Conservation (phyloP, 495 filamentous ascomycete genomes). For the Astrocystis sublimbata region DNA sequence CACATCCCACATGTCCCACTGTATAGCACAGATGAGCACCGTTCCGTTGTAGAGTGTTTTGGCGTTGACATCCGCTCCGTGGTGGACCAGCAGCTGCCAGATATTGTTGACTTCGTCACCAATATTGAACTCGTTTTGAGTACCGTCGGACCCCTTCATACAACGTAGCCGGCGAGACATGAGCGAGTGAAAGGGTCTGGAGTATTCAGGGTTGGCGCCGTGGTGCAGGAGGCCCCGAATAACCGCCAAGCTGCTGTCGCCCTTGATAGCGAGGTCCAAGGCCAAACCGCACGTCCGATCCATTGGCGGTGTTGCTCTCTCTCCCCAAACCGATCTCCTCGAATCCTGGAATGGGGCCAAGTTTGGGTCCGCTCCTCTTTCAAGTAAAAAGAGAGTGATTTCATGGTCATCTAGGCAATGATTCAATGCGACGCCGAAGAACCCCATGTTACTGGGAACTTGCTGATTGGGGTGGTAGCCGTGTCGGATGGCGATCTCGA, state of each 20-base stretch:
- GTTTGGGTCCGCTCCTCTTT: background rate
- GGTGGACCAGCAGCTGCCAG: background rate
- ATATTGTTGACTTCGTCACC: background rate
- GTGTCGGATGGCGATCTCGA: background rate
- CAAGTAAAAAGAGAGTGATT: background rate
- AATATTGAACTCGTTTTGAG: background rate
- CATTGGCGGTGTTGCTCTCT: background rate
- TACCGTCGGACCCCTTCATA: background rate
- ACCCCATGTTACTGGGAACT: background rate
- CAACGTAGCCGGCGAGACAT: background rate
- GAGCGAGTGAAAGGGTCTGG: background rate
- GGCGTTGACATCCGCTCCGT: background rate
- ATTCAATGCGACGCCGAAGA: background rate
- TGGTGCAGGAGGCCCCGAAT: background rate
- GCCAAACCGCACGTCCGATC: background rate
- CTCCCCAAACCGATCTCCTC: background rate
- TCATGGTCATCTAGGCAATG: background rate
- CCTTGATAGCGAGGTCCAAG: background rate
- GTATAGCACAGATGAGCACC: background rate
- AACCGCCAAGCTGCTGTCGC: background rate
- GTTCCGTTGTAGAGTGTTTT: background rate
- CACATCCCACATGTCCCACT: background rate
- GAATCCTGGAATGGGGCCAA: background rate
- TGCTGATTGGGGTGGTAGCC: background rate
- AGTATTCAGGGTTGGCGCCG: background rate